Percentiles rank a stretch among this genome's conserved stretches.
Conservation (phyloP, 1,284 basidiomycete genomes). For the Pyrrhoderma noxium region DNA sequence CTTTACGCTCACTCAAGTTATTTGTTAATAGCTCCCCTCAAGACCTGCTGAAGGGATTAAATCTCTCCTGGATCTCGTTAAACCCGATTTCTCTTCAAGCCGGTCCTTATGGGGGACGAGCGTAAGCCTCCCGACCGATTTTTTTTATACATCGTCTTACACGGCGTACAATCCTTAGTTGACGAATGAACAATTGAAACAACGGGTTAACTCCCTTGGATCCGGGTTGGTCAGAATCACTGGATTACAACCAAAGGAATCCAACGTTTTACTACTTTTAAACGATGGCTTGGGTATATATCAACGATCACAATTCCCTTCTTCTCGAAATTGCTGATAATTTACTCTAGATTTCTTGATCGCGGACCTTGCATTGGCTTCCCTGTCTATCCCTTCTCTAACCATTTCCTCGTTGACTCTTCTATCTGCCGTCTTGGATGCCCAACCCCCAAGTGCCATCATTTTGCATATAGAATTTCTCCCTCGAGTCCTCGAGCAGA, state of each 20-base stretch:
- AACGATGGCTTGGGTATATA: conserved; percentile 65
- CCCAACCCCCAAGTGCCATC: conserved; percentile 59
- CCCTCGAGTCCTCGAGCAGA: conserved; percentile 54
- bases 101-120: conserved; percentile 73
- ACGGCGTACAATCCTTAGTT: conserved; percentile 37
- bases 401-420: conserved; percentile 55
- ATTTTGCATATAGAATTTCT: conserved; percentile 59
- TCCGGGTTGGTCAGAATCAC: conserved; percentile 56
- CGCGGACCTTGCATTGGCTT: conserved; percentile 66
- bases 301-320: neutral
- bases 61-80: conserved; percentile 58
- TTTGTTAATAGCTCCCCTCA: conserved; percentile 50
- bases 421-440: conserved; percentile 53
- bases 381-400: conserved; percentile 61
- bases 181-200: conserved; percentile 57
- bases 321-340: neutral
- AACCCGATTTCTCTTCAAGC: conserved; percentile 53
- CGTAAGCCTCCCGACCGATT: conserved; percentile 30
- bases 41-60: conserved; percentile 63
- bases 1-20: neutral
- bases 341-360: conserved; percentile 60
- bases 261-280: conserved; percentile 62
- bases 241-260: conserved; percentile 51
- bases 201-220: conserved; percentile 58
- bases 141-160: neutral